phyloP scores from a whole-genome alignment of 1,284 basidiomycete species.

The Takashimella tepidaria region DNA sequence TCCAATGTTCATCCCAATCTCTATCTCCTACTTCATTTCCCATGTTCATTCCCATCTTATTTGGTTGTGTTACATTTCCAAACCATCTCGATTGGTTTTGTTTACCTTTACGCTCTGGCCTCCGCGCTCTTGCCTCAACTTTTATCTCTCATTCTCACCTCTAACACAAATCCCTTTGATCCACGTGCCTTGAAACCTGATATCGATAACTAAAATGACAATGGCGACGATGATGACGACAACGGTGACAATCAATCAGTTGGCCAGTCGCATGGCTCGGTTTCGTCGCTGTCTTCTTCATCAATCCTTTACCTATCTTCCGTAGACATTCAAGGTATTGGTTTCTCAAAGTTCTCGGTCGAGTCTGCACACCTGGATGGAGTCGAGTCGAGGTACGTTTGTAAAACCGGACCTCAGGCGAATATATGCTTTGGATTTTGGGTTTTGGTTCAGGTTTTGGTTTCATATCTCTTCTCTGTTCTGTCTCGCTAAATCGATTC shows the following conservation, averaged over 20 bases:
- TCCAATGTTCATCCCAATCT: not conserved
- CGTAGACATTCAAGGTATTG: slow-evolving; percentile 68
- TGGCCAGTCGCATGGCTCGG: slow-evolving; percentile 87
- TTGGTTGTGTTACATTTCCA: too few species aligned
- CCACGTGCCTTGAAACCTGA: too few species aligned
- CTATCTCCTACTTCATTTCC: too few species aligned
- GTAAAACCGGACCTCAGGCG: too few species aligned
- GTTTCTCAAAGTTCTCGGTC: slow-evolving; percentile 62
- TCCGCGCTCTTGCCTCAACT: too few species aligned
- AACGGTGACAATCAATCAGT: slow-evolving; percentile 23
- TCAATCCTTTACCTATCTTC: slow-evolving; percentile 71
- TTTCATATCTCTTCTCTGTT: too few species aligned
- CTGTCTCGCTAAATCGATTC: not conserved
- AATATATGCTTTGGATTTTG: too few species aligned
- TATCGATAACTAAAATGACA: too few species aligned
- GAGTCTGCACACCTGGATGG: slow-evolving; percentile 64
- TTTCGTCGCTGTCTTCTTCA: slow-evolving; percentile 57
- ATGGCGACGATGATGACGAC: too few species aligned
- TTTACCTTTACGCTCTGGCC: too few species aligned
- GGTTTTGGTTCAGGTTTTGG: not conserved
- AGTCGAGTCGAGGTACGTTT: slow-evolving; percentile 66
- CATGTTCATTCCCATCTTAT: too few species aligned
- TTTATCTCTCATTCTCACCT: slow-evolving; percentile 16
- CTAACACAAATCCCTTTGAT: not conserved
- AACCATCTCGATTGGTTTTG: too few species aligned